Base-by-base conservation (phyloP, 108 stramenopile species). In the Pseudonitzschia pungens region DNA sequence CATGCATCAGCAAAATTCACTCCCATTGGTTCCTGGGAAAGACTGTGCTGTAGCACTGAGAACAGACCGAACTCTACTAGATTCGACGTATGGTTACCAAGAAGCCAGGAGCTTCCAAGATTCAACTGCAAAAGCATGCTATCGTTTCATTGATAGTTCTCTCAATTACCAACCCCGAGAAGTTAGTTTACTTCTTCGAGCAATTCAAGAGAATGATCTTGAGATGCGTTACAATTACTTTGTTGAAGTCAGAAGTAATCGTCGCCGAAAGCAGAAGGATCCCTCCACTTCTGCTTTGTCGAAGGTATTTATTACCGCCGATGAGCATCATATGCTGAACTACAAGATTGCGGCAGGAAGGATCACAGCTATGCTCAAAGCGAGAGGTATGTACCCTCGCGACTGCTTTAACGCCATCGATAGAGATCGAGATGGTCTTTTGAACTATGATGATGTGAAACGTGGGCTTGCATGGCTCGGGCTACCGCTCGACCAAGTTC, bases 381-480 rank as follows among this genome's bases (percentile, higher is more conserved):
- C 90, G 16, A 83, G 96, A 66, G 96, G 97, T 11, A 90, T 99
- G 94, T 96, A 94, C 70, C 90, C 92, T 7, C 77, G 92, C 31
- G 99, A 99, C 84, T 95, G 94, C 24, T 99, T 99, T 83, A 92
- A 89, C 28, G 96, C 95, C 8, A 97, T 98, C 65, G 97, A 99
- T 80, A 76, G 87, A 28, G 91, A 96, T 55, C 89, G 95, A 51
- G 97, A 95, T 75, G 99, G 97, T 50, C 78, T 96, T 45, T 76
- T 99, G 74, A 92, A 83, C 42, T 91, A 88, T 60, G 91, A 93
- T n/a, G 99, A 99, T 73, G 83, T 99, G 20, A 93, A 94, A 66
- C 89, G 93, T 54, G 99, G 97, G 29, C 75, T 98, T 66, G 96
- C 96, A 28, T 99, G 96, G 96, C 87, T 99, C 21, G 96, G 93